Base-by-base conservation (phyloP, 352 stramenopile genomes). In the Phytophthora brassicae region DNA sequence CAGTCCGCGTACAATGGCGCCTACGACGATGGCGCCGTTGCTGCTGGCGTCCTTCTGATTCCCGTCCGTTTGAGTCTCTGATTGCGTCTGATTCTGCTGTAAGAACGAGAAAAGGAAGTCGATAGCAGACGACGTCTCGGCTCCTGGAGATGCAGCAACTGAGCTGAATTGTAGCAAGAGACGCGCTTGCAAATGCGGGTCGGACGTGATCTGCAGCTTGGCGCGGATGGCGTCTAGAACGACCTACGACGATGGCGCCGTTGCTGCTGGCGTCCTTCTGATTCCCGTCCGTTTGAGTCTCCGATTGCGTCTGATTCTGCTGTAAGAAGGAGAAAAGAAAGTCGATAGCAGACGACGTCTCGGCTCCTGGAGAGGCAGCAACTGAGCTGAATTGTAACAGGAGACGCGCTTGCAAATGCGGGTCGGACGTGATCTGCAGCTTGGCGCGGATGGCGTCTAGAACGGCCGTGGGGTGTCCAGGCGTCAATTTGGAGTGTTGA, bases 31-130 rank as follows among this genome's bases (percentile, higher is more conserved):
- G 1, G 77, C 75, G 31, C 70, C 73, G 20, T 38, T 71, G 24
- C 66, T 72, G 23, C 50, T 13, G 11, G 38, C 38, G 22, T 68
- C 41, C 14, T 65, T 61, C 36, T 47, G 58, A 50, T 60, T 47
- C n/a, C 55, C 47, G 12, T 70, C 44, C 4, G 38, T 58, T 26
- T 47, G 20, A 0, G 50, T 51, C 61, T 56, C 49, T 6, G 62
- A 48, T 42, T 67, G 59, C 3, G 63, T 64, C 58, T 89, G 78
- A 66, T 78, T 82, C 53, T 87, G 65, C 61, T 90, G 81, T 26
- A 90, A 57, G 53, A 92, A 92, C 26, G 83, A 81, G 60, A 92
- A 92, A 46, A 92, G 62, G 54, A 90, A 92, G 61, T 92, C 83
- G 59, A 92, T 92, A 9, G 78, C 81, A 1, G 68, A 68, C 43